Evolutionary conservation across 805 yeast genomes (phyloP).

Genomic region (Sporopachydermia lactativora): DNA sequence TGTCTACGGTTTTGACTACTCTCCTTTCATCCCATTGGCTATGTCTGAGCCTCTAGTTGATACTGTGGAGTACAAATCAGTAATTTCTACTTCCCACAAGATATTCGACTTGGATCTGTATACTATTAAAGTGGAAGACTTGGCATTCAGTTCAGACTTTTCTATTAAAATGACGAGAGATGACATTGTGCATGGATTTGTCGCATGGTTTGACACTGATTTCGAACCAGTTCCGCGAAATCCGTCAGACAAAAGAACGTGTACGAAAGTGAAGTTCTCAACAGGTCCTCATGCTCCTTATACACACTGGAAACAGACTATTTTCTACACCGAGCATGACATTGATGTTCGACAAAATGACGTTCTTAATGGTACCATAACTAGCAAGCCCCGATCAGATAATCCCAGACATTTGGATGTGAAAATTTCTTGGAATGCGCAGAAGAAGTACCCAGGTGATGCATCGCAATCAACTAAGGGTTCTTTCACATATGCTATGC

Average conservation of each 20-base stretch:
- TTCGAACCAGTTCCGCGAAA: slow-evolving; percentile 39
- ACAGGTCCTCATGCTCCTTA: slow-evolving; percentile 92
- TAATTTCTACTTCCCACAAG: slow-evolving; percentile 58
- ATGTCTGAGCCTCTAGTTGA: slow-evolving; percentile 94
- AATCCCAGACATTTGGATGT: slow-evolving; percentile 91
- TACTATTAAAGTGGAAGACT: slow-evolving; percentile 71
- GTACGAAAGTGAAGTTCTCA: slow-evolving; percentile 46
- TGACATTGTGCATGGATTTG: slow-evolving; percentile 77
- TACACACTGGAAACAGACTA: slow-evolving; percentile 99
- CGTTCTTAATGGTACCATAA: slow-evolving; percentile 50
- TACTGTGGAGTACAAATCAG: slow-evolving; percentile 68
- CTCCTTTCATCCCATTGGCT: slow-evolving; percentile 78
- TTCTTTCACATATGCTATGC: neutral
- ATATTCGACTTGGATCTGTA: slow-evolving; percentile 79
- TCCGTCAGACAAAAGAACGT: neutral
- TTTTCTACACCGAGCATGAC: slow-evolving; percentile 77
- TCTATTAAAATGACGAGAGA: slow-evolving; percentile 57
- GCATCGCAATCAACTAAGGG: neutral
- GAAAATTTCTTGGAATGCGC: slow-evolving; percentile 42
- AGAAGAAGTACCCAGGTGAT: neutral
- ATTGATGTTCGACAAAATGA: slow-evolving; percentile 70
- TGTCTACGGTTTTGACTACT: slow-evolving; percentile 92
- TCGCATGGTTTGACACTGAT: slow-evolving; percentile 90
- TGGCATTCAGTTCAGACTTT: slow-evolving; percentile 64
- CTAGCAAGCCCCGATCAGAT: slow-evolving; percentile 56